A percentile compares a stretch with the other conserved stretches of the same genome.
Conservation (phyloP, 2,329 filamentous ascomycete genomes). For the Helminthosporium solani region DNA sequence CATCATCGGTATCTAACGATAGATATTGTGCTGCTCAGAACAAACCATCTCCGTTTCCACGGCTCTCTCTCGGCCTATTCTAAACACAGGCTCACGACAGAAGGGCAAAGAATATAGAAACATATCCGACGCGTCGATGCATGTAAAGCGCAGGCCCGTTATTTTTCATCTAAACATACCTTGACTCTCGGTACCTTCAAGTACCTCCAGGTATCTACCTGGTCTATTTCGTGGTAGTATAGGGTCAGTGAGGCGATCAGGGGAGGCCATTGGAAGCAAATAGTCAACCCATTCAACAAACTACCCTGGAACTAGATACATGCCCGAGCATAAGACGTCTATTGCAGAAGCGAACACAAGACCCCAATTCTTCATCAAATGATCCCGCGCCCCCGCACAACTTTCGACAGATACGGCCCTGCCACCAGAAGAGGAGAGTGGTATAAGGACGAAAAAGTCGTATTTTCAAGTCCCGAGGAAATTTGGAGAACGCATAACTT, state of each 20-base stretch:
- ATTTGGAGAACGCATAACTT: conserved; percentile 33
- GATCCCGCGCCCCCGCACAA: conserved; percentile 6
- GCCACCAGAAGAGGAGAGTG: conserved; percentile 16
- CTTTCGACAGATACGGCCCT: conserved; percentile 2
- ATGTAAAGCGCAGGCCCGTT: neutral
- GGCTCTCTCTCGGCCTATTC: neutral
- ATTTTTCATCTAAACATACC: too few species aligned
- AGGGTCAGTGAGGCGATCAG: neutral
- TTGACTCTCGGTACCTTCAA: too few species aligned
- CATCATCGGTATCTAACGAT: conserved; percentile 1
- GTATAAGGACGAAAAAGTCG: conserved; percentile 25
- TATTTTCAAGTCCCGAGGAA: conserved; percentile 23
- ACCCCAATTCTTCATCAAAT: conserved; percentile 8
- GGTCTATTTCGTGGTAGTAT: neutral
- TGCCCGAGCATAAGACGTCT: conserved; percentile 35
- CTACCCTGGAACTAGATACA: conserved; percentile 37
- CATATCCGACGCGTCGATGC: neutral
- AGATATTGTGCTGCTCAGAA: neutral
- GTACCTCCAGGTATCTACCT: neutral
- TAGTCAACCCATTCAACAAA: conserved; percentile 24
- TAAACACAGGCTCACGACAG: neutral
- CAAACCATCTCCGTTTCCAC: neutral
- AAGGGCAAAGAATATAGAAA: neutral
- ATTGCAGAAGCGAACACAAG: conserved; percentile 19
- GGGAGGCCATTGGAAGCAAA: neutral